Evolutionary conservation across 495 filamentous ascomycete species (phyloP).

Genomic region (Penicillium salamii): DNA sequence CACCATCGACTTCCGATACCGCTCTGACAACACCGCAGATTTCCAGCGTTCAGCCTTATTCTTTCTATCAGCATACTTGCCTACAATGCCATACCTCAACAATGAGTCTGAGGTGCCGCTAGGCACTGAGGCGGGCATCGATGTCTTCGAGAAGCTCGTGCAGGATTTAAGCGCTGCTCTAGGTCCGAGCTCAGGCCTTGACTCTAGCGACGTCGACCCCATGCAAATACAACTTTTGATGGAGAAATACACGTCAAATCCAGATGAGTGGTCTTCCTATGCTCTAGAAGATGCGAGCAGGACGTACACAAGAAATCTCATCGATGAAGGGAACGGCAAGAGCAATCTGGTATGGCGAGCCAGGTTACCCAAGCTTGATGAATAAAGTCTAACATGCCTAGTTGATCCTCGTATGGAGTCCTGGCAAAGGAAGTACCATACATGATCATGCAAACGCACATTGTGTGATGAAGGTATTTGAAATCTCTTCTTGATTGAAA

Average conservation of each 20-base stretch:
- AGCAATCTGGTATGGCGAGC: constrained; percentile 69
- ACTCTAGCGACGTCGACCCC: constrained; percentile 75
- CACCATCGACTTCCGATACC: constrained; percentile 19
- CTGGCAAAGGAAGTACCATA: constrained; percentile 78
- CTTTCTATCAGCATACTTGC: constrained; percentile 1
- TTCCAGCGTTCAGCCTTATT: constrained; percentile 9
- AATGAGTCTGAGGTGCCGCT: constrained; percentile 7
- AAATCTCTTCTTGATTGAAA: neutral
- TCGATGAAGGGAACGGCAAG: constrained; percentile 88
- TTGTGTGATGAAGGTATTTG: constrained; percentile 61
- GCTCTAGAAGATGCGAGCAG: constrained; percentile 62
- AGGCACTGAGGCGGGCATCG: constrained; percentile 8
- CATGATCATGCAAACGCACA: constrained; percentile 88
- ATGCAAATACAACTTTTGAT: constrained; percentile 64
- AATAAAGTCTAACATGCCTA: constrained; percentile 22
- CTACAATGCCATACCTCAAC: constrained; percentile 37
- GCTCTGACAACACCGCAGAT: neutral
- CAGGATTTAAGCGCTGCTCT: constrained; percentile 65
- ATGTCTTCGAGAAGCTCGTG: constrained; percentile 71
- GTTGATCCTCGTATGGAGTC: constrained; percentile 90
- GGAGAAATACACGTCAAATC: constrained; percentile 63
- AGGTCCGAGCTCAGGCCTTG: constrained; percentile 74
- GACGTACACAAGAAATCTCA: constrained; percentile 82
- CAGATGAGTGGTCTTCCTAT: constrained; percentile 68
- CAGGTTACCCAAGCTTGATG: neutral